phyloP scores from a whole-genome alignment of 2,329 filamentous ascomycete genomes.

The Claviceps humidiphila region DNA sequence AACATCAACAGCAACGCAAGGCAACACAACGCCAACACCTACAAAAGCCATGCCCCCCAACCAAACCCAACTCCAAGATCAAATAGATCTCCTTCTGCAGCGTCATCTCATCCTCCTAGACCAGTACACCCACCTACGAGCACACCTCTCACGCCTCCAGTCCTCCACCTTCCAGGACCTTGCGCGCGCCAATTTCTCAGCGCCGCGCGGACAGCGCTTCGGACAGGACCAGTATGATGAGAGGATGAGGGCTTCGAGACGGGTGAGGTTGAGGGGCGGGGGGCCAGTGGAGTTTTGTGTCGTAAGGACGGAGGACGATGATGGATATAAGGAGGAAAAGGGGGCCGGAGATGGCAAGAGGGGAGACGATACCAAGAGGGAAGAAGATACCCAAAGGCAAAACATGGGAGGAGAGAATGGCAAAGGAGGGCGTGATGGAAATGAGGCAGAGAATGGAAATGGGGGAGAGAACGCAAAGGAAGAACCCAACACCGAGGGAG shows the following conservation, averaged over 20 bases:
- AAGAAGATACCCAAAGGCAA: not conserved
- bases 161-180: constrained; percentile 44
- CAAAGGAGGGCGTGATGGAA: not conserved
- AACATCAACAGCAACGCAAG: not conserved
- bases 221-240: constrained; percentile 61
- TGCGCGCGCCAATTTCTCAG: constrained; percentile 63
- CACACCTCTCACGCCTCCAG: constrained; percentile 39
- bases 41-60: constrained; percentile 2
- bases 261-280: constrained; percentile 5
- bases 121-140: constrained; percentile 48
- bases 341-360: not conserved
- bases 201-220: constrained; percentile 49
- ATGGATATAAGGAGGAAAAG: constrained; percentile 1
- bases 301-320: not conserved
- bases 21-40: not conserved
- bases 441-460: not conserved
- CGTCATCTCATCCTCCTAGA: constrained; percentile 54
- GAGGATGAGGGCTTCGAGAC: constrained; percentile 51
- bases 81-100: constrained; percentile 50
- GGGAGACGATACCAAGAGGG: not conserved
- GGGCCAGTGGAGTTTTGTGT: not conserved
- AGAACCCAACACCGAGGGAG: not conserved
- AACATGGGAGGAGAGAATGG: not conserved
- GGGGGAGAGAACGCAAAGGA: constrained; percentile 2
- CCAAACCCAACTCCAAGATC: constrained; percentile 11